phyloP scores from a whole-genome alignment of 768 basidiomycete species.

The Rossbeevera mucosa region DNA sequence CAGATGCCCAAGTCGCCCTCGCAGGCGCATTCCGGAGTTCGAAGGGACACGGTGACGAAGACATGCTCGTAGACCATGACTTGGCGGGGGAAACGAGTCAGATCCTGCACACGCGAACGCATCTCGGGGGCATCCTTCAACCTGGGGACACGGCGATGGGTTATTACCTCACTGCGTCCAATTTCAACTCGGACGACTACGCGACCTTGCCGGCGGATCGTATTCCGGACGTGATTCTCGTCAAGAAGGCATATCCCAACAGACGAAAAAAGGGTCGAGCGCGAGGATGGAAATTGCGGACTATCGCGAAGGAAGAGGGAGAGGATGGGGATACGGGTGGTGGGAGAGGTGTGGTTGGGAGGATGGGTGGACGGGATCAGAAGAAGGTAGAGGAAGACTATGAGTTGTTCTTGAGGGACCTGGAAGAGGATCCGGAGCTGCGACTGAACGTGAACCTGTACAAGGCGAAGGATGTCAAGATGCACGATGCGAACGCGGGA shows the following conservation, averaged over 20 bases:
- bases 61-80: constrained; percentile 59
- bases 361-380: constrained; percentile 85
- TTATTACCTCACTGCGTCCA: constrained; percentile 81
- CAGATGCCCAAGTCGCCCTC: constrained; percentile 87
- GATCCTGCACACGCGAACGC: constrained; percentile 94
- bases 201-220: constrained; percentile 58
- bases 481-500: constrained; percentile 36
- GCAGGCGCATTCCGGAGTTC: constrained; percentile 71
- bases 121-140: constrained; percentile 89
- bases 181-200: constrained; percentile 91
- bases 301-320: constrained; percentile 88
- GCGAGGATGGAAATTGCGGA: constrained; percentile 82
- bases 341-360: constrained; percentile 82
- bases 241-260: constrained; percentile 94
- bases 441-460: constrained; percentile 84
- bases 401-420: constrained; percentile 88
- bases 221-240: constrained; percentile 87
- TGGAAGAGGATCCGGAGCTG: constrained; percentile 94
- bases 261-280: constrained; percentile 85
- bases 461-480: constrained; percentile 56
- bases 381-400: constrained; percentile 96
- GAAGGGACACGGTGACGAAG: constrained; percentile 39
- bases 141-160: constrained; percentile 93
- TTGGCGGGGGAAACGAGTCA: constrained; percentile 56
- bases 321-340: constrained; percentile 78